These are phyloP conservation scores for Vigna mungo DNA, from an alignment of 306 rosid species.

Conservation along the genomic window DNA sequence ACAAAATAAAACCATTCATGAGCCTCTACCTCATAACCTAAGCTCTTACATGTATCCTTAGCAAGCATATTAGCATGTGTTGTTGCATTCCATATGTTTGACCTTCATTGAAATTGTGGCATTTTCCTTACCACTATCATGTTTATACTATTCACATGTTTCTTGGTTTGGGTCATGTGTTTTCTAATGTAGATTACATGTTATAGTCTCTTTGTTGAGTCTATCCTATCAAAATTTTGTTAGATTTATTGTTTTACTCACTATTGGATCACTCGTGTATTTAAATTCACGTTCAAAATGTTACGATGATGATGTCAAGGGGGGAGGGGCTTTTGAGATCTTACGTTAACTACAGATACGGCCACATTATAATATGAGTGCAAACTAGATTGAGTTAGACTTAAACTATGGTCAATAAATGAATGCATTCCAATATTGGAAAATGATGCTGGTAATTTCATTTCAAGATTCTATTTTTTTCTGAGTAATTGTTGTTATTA, in stretches of 20 bases:
- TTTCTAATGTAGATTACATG: constrained; percentile 18
- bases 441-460: constrained; percentile 19
- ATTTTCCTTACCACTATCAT: constrained; percentile 10
- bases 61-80: not conserved
- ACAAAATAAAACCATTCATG: too few relatives aligned
- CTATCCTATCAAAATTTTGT: too few relatives aligned
- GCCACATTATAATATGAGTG: too few relatives aligned
- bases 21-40: not conserved
- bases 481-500: constrained; percentile 25
- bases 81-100: constrained; percentile 23
- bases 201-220: not conserved
- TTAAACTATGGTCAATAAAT: not conserved
- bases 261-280: too few relatives aligned
- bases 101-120: constrained; percentile 7
- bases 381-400: too few relatives aligned
- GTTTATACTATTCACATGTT: constrained; percentile 20
- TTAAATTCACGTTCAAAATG: too few relatives aligned
- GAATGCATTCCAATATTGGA: constrained; percentile 17
- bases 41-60: not conserved
- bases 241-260: too few relatives aligned
- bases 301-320: too few relatives aligned
- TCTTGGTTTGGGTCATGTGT: constrained; percentile 7
- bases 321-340: too few relatives aligned
- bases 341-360: too few relatives aligned
- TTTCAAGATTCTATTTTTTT: constrained; percentile 9